Conservation (phyloP, 495 filamentous ascomycete species). For the Neurospora sp. region DNA sequence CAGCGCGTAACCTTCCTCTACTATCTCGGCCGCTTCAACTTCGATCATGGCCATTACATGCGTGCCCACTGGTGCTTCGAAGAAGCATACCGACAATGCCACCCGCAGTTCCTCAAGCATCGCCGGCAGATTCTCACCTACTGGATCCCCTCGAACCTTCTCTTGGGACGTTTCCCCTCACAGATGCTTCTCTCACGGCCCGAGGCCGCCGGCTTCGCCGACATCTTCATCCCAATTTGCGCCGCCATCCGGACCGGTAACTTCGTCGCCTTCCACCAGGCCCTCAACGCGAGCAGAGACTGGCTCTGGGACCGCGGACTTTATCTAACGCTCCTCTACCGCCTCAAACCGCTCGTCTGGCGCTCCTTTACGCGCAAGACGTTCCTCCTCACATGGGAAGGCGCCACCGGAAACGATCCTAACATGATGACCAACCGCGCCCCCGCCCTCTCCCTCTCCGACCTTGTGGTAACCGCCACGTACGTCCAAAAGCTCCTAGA, state of each 20-base stretch:
- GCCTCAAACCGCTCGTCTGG: conserved; percentile 76
- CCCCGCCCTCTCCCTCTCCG: conserved; percentile 44
- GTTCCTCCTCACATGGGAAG: conserved; percentile 48
- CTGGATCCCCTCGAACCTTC: conserved; percentile 70
- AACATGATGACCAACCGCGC: conserved; percentile 23
- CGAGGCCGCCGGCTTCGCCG: conserved; percentile 58
- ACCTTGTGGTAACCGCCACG: conserved; percentile 40
- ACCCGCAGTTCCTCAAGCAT: conserved; percentile 54
- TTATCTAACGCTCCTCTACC: conserved; percentile 57
- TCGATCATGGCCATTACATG: conserved; percentile 70
- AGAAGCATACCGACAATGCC: conserved; percentile 71
- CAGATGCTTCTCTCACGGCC: conserved; percentile 51
- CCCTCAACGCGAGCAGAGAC: conserved; percentile 41
- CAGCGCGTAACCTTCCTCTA: conserved; percentile 89
- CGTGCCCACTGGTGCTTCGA: conserved; percentile 63
- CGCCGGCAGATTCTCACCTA: conserved; percentile 73
- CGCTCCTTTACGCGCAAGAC: conserved; percentile 68
- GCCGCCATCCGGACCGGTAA: conserved; percentile 67
- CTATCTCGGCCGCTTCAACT: conserved; percentile 84
- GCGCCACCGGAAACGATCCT: conserved; percentile 37
- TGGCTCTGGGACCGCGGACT: conserved; percentile 76
- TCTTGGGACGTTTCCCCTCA: conserved; percentile 78
- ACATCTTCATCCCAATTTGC: conserved; percentile 66
- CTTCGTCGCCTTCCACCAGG: conserved; percentile 62
- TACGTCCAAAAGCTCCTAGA: conserved; percentile 44